A percentile compares a stretch with the other conserved stretches of the same genome.
phyloP scores from a whole-genome alignment of 2,329 filamentous ascomycete species.

The Leptographium galeiforme region DNA sequence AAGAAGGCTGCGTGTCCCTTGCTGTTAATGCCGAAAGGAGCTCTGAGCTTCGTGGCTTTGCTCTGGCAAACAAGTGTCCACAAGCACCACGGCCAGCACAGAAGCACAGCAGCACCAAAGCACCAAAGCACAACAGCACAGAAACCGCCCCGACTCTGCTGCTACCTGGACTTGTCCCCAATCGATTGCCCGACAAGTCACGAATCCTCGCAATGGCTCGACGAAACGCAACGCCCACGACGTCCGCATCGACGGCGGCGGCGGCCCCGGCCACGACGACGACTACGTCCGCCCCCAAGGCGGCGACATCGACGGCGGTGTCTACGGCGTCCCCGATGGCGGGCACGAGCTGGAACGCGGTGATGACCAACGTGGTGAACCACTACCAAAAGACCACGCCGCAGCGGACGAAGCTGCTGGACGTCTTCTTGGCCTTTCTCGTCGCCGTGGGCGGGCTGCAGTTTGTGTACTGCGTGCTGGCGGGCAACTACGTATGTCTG shows the following conservation, averaged over 20 bases:
- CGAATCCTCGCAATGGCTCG: background rate
- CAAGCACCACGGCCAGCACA: background rate
- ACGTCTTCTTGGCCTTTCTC: constrained; percentile 81
- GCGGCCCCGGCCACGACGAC: background rate
- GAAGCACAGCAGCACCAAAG: background rate
- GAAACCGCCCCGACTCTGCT: background rate
- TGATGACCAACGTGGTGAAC: constrained; percentile 56
- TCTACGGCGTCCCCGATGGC: background rate
- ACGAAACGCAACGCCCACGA: constrained; percentile 3
- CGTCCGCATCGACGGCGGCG: background rate
- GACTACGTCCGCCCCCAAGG: background rate
- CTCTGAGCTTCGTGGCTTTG: background rate
- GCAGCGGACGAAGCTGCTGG: constrained; percentile 83
- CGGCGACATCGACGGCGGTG: background rate
- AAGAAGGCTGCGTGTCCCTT: constrained; percentile 12
- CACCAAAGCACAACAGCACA: background rate
- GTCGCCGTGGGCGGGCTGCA: constrained; percentile 77
- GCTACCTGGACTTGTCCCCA: background rate
- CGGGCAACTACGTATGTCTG: constrained; percentile 75
- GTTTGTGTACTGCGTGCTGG: constrained; percentile 83
- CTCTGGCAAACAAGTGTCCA: background rate
- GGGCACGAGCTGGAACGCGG: constrained; percentile 29
- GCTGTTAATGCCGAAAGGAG: background rate
- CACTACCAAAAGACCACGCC: constrained; percentile 73
- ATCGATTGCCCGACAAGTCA: background rate